Conservation (phyloP, 495 filamentous ascomycete genomes). For the Chaetomium fimeti region DNA sequence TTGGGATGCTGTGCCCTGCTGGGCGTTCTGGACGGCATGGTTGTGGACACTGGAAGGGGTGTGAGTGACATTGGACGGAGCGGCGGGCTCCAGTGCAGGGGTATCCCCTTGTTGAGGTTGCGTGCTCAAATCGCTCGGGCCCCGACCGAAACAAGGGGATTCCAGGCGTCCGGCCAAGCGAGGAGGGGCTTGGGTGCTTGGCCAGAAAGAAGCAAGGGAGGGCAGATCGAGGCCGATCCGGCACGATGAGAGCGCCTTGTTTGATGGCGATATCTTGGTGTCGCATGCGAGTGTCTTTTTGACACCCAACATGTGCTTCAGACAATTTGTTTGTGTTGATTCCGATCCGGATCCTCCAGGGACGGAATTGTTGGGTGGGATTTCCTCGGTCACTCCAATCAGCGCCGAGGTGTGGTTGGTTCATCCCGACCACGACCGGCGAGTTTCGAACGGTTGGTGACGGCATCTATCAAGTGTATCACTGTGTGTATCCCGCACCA, state of each 20-base stretch:
- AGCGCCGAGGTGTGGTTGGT: not conserved
- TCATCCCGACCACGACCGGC: not conserved
- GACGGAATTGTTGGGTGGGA: not conserved
- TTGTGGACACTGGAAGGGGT: slow-evolving; percentile 3
- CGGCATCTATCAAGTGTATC: too few relatives aligned
- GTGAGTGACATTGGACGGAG: slow-evolving; percentile 5
- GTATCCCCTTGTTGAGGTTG: not conserved
- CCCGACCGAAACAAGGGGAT: not conserved
- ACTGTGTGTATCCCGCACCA: not conserved
- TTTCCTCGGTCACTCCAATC: not conserved
- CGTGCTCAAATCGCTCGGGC: slow-evolving; percentile 11
- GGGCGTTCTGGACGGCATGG: slow-evolving; percentile 6
- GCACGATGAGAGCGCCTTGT: not conserved
- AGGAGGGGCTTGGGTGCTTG: too few relatives aligned
- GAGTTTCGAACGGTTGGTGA: too few relatives aligned
- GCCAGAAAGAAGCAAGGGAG: slow-evolving; percentile 2
- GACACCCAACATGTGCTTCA: slow-evolving; percentile 1
- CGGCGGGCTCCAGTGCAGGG: not conserved
- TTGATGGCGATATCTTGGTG: slow-evolving; percentile 3
- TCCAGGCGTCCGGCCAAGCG: not conserved
- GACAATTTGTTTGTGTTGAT: slow-evolving; percentile 1
- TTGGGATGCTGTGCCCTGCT: slow-evolving; percentile 27
- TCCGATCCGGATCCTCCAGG: not conserved
- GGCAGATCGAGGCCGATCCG: slow-evolving; percentile 15
- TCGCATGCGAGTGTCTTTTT: not conserved